Conservation (phyloP, 257 asterid genomes). For the Nyctanthes arbortristis region DNA sequence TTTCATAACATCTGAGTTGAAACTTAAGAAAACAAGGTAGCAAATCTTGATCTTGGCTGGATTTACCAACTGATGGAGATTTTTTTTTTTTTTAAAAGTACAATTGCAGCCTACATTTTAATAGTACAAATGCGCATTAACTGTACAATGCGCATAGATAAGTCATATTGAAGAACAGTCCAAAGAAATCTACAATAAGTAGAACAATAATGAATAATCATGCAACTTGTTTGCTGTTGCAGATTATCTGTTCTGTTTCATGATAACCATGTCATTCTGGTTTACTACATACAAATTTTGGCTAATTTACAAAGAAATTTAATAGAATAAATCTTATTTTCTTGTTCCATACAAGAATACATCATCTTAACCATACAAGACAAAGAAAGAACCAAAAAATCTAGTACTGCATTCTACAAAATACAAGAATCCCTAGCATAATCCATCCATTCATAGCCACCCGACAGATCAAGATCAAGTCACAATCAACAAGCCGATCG, state of each 20-base stretch:
- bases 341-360: conserved; percentile 30
- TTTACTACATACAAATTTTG: background rate
- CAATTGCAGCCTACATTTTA: no score
- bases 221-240: background rate
- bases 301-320: conserved; percentile 29
- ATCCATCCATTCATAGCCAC: background rate
- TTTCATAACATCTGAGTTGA: background rate
- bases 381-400: conserved; percentile 33
- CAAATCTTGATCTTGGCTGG: background rate
- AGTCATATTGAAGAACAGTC: no score
- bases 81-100: no score
- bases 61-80: background rate
- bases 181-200: no score
- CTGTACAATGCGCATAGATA: no score
- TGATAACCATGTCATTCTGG: conserved; percentile 9
- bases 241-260: background rate
- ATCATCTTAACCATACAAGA: conserved; percentile 28
- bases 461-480: background rate
- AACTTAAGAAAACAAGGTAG: background rate
- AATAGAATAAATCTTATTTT: conserved; percentile 26
- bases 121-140: no score
- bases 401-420: conserved; percentile 22
- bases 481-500: background rate
- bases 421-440: conserved; percentile 31
- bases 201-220: no score